Evolutionary conservation across 148 eudicot genomes (phyloP).

Genomic region (Rhododendron henanense): DNA sequence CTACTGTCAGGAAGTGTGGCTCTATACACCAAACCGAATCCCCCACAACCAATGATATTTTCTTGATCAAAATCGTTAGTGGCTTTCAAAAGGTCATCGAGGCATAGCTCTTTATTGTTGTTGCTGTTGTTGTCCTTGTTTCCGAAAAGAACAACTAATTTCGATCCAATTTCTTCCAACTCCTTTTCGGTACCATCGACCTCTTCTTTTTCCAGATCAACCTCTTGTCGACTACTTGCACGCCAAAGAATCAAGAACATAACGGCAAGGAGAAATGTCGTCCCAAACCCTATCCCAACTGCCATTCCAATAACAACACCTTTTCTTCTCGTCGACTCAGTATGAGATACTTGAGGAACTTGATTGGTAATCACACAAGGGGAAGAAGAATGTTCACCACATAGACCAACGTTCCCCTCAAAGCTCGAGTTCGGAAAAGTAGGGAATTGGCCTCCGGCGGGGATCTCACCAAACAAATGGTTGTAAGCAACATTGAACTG

Average conservation of each 20-base stretch:
- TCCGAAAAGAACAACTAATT: slow-evolving; percentile 37
- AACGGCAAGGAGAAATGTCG: slow-evolving; percentile 25
- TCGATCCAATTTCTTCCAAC: slow-evolving; percentile 22
- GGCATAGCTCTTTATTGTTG: slow-evolving; percentile 27
- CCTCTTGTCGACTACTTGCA: slow-evolving; percentile 13
- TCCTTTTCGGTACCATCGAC: slow-evolving; percentile 5
- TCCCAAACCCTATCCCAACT: slow-evolving; percentile 38
- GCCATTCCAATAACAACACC: slow-evolving; percentile 29
- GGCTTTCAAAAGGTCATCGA: slow-evolving; percentile 36
- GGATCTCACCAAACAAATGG: slow-evolving; percentile 21
- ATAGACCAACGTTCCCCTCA: slow-evolving; percentile 32
- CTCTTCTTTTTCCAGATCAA: slow-evolving; percentile 31
- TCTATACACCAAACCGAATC: slow-evolving; percentile 49
- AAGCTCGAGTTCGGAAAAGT: slow-evolving; percentile 34
- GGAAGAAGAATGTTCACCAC: slow-evolving; percentile 28
- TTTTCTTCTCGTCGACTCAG: slow-evolving; percentile 13
- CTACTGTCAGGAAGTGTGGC: slow-evolving; percentile 34
- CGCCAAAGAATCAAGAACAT: slow-evolving; percentile 24
- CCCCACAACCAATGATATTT: slow-evolving; percentile 49
- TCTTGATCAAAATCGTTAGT: slow-evolving; percentile 46
- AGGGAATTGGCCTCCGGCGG: slow-evolving; percentile 27
- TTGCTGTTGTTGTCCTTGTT: slow-evolving; percentile 22
- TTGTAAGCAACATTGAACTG: slow-evolving; percentile 29
- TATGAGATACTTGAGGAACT: slow-evolving; percentile 5
- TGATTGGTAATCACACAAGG: slow-evolving; percentile 12